Base-by-base conservation (phyloP, 331 rosid genomes). In the Spiraea crenata region DNA sequence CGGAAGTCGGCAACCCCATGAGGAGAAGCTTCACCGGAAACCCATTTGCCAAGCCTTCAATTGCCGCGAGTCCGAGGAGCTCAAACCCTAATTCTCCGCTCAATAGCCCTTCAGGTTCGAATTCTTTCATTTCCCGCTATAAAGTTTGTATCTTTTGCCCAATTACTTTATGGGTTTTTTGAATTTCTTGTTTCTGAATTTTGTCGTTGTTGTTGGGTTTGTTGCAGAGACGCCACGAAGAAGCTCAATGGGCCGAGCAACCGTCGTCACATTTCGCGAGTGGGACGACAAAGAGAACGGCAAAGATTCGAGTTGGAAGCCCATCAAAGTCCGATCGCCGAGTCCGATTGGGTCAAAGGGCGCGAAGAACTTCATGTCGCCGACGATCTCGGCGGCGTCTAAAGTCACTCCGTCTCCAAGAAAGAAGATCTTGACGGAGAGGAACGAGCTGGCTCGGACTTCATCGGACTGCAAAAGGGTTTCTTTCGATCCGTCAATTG, bases 381-480 rank as follows among this genome's bases (percentile, higher is more conserved):
- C 96, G 0, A 92, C 96, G 34, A 88, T 92, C 51, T 92, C 98
- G 25, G 96, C 98, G 9, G 82, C 96, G n/a, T 82, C 77, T 56
- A 92, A 92, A 89, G 17, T 90, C 60, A 64, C 80, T 0, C 75
- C 76, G 17, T 90, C 96, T 17, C 96, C 96, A 3, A 86, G 81
- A 76, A 92, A 90, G 85, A 92, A 84, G 62, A 70, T 88, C 56
- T 79, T 92, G 9, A 39, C 17, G 0, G 96, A 92, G 76, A 76
- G 86, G 82, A 92, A 92, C 35, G 98, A 88, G 77, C 25, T 82
- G 6, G 78, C 57, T 70, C 81, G 81, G 9, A 57, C 77, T 54
- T 78, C 85, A n/a, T 55, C 74, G 2, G 89, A 82, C 0, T 46
- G 49, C 37, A 88, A 92, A 76, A 60, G 68, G 61, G 59, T 84